A percentile compares a stretch with the other conserved stretches of the same genome.
phyloP scores from a whole-genome alignment of 192 early-diverging fungal genomes.

The Coemansia sp. region DNA sequence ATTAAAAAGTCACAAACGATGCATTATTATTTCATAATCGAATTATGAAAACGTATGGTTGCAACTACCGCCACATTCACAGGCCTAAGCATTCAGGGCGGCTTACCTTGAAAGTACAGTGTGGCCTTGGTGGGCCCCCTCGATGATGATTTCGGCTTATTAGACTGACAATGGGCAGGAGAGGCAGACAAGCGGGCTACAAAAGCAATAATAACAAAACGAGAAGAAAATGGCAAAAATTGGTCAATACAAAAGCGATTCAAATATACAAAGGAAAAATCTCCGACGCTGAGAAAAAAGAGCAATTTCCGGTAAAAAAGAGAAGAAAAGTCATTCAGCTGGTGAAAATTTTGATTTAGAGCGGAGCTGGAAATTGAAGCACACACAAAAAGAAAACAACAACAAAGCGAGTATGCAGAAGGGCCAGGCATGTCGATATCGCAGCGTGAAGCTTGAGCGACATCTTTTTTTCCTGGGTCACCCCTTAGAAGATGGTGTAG shows the following conservation, averaged over 20 bases:
- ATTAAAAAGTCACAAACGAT: not conserved
- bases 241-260: not conserved
- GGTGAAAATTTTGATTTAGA: too few species aligned
- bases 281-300: not conserved
- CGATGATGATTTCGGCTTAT: not conserved
- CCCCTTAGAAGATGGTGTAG: not conserved
- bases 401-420: too few species aligned
- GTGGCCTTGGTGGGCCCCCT: not conserved
- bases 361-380: conserved; percentile 7
- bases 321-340: too few species aligned
- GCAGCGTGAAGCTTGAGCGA: not conserved
- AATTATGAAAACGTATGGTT: not conserved
- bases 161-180: not conserved
- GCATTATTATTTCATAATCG: not conserved
- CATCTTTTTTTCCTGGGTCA: not conserved
- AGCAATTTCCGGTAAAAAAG: not conserved
- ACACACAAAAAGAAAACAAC: too few species aligned
- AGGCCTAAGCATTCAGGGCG: not conserved
- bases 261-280: not conserved
- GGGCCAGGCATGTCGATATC: too few species aligned
- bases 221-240: not conserved
- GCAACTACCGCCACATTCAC: not conserved
- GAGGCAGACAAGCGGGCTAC: not conserved
- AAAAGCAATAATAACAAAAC: not conserved
- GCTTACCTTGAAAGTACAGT: not conserved